Conservation (phyloP, 2,329 filamentous ascomycete species). For the Phyllosticta capitalensis region DNA sequence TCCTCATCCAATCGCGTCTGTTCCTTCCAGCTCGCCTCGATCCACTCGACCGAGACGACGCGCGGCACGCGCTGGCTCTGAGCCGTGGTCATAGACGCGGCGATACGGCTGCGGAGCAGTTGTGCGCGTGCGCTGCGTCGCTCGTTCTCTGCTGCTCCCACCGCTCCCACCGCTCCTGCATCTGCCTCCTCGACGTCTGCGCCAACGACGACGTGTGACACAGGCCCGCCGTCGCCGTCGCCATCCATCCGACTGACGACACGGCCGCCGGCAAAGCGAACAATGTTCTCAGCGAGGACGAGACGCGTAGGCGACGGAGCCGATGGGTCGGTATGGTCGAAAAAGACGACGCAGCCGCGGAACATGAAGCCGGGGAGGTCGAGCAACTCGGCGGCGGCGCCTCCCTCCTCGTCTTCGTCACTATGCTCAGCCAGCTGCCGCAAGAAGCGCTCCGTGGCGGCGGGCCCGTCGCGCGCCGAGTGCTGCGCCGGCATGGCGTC, state of each 20-base stretch:
- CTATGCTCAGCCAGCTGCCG: not conserved
- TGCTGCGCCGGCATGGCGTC: not conserved
- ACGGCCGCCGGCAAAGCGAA: slow-evolving; percentile 60
- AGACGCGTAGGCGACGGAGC: not conserved
- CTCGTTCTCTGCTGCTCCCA: slow-evolving; percentile 12
- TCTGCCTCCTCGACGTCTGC: slow-evolving; percentile 38
- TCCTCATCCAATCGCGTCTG: slow-evolving; percentile 67
- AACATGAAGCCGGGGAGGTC: not conserved
- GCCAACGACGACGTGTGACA: slow-evolving; percentile 68
- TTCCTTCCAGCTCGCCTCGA: slow-evolving; percentile 72
- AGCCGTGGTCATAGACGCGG: slow-evolving; percentile 5
- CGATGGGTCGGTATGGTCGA: not conserved
- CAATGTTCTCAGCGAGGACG: slow-evolving; percentile 19
- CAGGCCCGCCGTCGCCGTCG: slow-evolving; percentile 34
- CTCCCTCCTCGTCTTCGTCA: slow-evolving; percentile 2
- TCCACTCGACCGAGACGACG: slow-evolving; percentile 61
- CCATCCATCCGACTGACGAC: slow-evolving; percentile 45
- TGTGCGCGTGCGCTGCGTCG: not conserved
- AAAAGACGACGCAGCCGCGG: not conserved
- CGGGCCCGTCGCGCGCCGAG: not conserved
- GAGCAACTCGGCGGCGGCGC: too few relatives aligned
- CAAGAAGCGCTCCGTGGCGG: not conserved
- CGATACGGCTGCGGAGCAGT: not conserved
- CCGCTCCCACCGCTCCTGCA: slow-evolving; percentile 36
- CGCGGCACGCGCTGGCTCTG: slow-evolving; percentile 48